Conservation (phyloP, 2,329 filamentous ascomycete genomes). For the Stachybotrys chlorohalonatus region DNA sequence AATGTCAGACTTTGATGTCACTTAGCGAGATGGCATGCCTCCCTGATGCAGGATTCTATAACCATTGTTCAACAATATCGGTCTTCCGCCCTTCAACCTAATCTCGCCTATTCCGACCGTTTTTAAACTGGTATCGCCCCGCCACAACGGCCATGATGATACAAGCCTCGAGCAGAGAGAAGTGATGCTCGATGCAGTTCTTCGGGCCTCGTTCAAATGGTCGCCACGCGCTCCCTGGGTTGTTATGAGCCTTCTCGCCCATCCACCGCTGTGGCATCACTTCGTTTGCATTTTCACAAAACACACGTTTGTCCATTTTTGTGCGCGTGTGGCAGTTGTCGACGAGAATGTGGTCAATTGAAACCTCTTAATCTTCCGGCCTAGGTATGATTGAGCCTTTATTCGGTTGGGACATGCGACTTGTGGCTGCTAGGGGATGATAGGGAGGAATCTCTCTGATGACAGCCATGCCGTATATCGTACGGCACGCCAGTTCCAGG, state of each 20-base stretch:
- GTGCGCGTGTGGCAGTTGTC: not conserved
- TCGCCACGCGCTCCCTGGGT: not conserved
- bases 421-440: slow-evolving; percentile 17
- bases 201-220: not conserved
- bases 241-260: not conserved
- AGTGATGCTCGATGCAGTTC: slow-evolving; percentile 1
- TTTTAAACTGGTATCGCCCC: not conserved
- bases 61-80: not conserved
- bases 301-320: not conserved
- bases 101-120: not conserved
- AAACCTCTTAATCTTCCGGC: slow-evolving; percentile 5
- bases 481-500: slow-evolving; percentile 18
- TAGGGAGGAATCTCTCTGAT: slow-evolving; percentile 28
- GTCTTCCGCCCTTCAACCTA: not conserved
- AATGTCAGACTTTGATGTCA: not conserved
- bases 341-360: slow-evolving; percentile 6
- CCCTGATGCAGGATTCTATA: not conserved
- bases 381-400: slow-evolving; percentile 5
- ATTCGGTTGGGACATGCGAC: slow-evolving; percentile 13
- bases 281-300: not conserved
- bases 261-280: not conserved
- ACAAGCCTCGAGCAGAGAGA: not conserved
- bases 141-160: not conserved
- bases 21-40: not conserved
- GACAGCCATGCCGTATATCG: slow-evolving; percentile 25